Base-by-base conservation (phyloP, 1,284 basidiomycete species). In the Violaceomyces palustris region DNA sequence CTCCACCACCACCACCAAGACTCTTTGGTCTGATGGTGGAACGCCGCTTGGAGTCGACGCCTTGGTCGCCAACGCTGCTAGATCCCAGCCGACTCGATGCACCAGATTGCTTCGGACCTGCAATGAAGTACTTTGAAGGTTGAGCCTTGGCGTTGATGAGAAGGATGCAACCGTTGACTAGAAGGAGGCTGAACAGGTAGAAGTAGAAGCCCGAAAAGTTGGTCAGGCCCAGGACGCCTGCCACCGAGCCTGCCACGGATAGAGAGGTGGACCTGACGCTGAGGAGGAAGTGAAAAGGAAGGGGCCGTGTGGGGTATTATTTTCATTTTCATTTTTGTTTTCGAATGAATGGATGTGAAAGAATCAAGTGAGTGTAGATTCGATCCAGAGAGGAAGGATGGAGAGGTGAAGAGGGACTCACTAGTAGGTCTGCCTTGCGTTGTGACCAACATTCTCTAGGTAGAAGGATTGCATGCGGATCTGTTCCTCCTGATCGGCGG, bases 221-320 rank as follows among this genome's bases (percentile, higher is more conserved):
- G 17, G 62, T 66, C 25, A 72, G 50, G 23, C 69, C 69, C n/a
- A 70, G 34, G 7, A 72, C 60, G 15, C 69, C 69, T 1, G 67
- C 64, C 9, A 50, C 49, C 4, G 53, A 45, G 11, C 69, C 69
- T 21, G 66, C 58, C 6, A 70, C 46, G 0, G 66, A 67, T n/a
- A 68, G 42, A 4, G 59, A 44, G 6, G 62, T 54, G 12, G 67
- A 70, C 27, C 69, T 58, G 9, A 72, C 50, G 32, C 69, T 71
- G 38, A 15, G 4, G 29, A 6, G 11, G 12, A 35, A 10, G 21
- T n/a, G n/a, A n/a, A n/a, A n/a, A n/a, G n/a, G n/a, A n/a, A n/a
- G n/a, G n/a, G n/a, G n/a, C n/a, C n/a, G 25, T 4, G 23, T 14
- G 31, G 41, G 30, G 19, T 15, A 15, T 15, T 12, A 8, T 39